These are phyloP conservation scores for Mycena galopus DNA, from an alignment of 768 basidiomycete species.

Conservation along the genomic window DNA sequence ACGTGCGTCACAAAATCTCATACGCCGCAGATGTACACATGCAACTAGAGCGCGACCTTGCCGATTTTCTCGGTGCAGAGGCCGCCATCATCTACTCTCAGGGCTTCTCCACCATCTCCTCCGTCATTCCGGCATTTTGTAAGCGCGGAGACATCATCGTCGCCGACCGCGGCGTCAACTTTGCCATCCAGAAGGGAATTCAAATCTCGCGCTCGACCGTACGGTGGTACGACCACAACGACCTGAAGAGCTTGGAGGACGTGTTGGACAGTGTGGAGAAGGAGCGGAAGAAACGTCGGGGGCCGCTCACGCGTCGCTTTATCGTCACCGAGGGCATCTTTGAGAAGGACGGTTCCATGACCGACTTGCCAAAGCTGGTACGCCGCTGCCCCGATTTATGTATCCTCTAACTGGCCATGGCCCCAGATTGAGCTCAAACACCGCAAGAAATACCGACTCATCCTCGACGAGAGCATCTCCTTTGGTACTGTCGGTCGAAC, in stretches of 20 bases:
- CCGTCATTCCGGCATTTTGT: constrained; percentile 97
- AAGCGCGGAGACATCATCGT: constrained; percentile 98
- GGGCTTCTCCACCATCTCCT: constrained; percentile 91
- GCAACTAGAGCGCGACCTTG: constrained; percentile 88
- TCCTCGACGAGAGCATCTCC: constrained; percentile 94
- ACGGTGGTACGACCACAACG: constrained; percentile 97
- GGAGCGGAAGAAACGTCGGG: constrained; percentile 87
- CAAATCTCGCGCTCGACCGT: constrained; percentile 93
- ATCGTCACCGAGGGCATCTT: constrained; percentile 98
- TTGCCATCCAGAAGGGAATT: constrained; percentile 95
- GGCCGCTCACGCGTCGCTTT: constrained; percentile 89
- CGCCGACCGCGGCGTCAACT: constrained; percentile 95
- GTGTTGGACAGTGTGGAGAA: constrained; percentile 87
- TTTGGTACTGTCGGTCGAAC: constrained; percentile 95
- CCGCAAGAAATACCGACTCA: constrained; percentile 95
- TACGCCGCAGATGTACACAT: constrained; percentile 87
- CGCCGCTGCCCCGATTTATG: constrained; percentile 49
- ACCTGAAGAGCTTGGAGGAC: constrained; percentile 90
- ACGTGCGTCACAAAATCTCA: constrained; percentile 20
- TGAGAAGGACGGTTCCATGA: constrained; percentile 93
- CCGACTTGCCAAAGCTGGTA: constrained; percentile 92
- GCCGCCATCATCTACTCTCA: constrained; percentile 94
- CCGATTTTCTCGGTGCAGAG: constrained; percentile 92
- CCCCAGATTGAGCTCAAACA: constrained; percentile 90
- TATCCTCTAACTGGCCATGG: too few species aligned